Conservation (phyloP, 2,329 filamentous ascomycete species). For the Ceratocystis diversiconidia region DNA sequence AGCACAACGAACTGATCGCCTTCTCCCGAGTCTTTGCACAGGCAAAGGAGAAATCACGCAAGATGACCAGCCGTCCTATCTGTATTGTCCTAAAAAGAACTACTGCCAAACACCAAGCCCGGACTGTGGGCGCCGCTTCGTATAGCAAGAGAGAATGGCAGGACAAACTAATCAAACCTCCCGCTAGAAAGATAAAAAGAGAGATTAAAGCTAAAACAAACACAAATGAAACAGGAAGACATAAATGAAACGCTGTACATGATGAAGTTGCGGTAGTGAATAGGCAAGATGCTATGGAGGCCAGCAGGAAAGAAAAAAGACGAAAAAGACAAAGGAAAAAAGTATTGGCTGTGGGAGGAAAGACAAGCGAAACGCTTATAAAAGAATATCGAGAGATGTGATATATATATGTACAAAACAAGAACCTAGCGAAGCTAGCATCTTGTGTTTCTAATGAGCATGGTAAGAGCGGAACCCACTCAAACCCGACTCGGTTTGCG, state of each 20-base stretch:
- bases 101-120: constrained; percentile 4
- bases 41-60: neutral
- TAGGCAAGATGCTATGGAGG: neutral
- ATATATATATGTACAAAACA: neutral
- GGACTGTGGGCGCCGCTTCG: constrained; percentile 2
- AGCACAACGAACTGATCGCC: neutral
- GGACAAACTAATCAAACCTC: neutral
- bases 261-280: neutral
- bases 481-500: constrained; percentile 1
- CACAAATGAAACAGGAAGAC: neutral
- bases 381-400: neutral
- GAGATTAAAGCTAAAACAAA: neutral
- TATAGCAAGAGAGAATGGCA: neutral
- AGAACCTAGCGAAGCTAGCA: neutral
- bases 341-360: neutral
- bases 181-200: neutral
- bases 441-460: neutral
- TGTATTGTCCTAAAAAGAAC: neutral
- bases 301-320: neutral
- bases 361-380: neutral
- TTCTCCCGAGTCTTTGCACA: neutral
- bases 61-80: neutral
- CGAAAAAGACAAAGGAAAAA: neutral
- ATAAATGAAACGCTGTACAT: neutral
- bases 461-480: neutral